Conservation (phyloP, 2,329 filamentous ascomycete species). For the Colletotrichum sojae region DNA sequence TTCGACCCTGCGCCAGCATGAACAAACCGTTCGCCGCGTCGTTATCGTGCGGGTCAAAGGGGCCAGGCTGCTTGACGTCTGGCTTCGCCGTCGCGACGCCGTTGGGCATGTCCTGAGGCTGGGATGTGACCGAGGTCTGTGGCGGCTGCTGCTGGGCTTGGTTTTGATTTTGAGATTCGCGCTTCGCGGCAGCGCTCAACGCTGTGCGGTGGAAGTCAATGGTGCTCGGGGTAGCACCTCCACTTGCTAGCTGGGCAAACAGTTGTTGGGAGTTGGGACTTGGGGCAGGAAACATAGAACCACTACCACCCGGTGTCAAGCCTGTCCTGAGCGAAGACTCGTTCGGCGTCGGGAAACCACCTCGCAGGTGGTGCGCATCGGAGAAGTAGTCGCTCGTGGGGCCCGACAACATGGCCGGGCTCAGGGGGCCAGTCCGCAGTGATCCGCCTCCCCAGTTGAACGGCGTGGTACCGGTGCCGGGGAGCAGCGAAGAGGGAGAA, state of each 20-base stretch:
- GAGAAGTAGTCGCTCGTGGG: slow-evolving; percentile 89
- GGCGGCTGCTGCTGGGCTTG: slow-evolving; percentile 45
- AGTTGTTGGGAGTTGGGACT: slow-evolving; percentile 85
- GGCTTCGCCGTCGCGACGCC: slow-evolving; percentile 58
- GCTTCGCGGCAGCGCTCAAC: slow-evolving; percentile 81
- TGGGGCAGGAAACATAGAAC: slow-evolving; percentile 95
- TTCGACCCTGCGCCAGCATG: slow-evolving; percentile 85
- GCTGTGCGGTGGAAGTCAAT: slow-evolving; percentile 96
- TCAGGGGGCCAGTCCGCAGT: slow-evolving; percentile 90
- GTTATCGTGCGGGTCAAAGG: slow-evolving; percentile 91
- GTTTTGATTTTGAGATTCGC: slow-evolving; percentile 64
- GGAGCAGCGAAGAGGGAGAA: slow-evolving; percentile 86
- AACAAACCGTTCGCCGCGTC: slow-evolving; percentile 96
- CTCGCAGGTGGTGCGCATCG: slow-evolving; percentile 82
- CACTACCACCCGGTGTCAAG: slow-evolving; percentile 92
- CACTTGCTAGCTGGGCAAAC: slow-evolving; percentile 83
- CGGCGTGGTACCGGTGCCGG: slow-evolving; percentile 79
- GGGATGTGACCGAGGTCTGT: slow-evolving; percentile 44
- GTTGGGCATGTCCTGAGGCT: slow-evolving; percentile 53
- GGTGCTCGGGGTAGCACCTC: slow-evolving; percentile 89
- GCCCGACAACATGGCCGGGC: slow-evolving; percentile 96
- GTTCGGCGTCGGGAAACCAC: slow-evolving; percentile 94
- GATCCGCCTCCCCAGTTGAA: slow-evolving; percentile 88
- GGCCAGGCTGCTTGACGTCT: slow-evolving; percentile 70
- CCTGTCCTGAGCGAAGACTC: slow-evolving; percentile 94